phyloP scores from a whole-genome alignment of 2,329 filamentous ascomycete species.

The Epichloe sylvatica region DNA sequence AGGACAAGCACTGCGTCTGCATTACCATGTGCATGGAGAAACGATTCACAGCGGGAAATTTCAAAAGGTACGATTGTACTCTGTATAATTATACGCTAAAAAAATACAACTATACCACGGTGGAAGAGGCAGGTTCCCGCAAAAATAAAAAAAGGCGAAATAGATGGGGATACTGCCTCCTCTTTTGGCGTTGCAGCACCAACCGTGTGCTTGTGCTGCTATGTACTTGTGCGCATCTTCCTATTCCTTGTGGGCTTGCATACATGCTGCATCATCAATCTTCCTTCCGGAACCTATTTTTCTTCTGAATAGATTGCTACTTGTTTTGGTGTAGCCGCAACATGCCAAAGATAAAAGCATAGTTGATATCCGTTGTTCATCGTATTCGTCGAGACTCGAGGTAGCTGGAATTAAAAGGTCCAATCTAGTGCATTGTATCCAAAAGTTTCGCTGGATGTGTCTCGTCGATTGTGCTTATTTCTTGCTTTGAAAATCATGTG shows the following conservation, averaged over 20 bases:
- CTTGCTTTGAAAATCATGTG: not conserved
- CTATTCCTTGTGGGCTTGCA: not conserved
- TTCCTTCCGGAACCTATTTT: no score
- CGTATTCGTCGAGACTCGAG: not conserved
- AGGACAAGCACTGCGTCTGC: no score
- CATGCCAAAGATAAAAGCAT: not conserved
- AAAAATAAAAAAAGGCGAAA: no score
- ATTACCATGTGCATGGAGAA: not conserved
- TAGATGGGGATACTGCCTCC: no score
- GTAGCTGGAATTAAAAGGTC: no score
- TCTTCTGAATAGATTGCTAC: not conserved
- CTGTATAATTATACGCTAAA: conserved; percentile 12
- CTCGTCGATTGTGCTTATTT: no score
- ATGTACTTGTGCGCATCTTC: not conserved
- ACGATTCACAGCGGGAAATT: not conserved
- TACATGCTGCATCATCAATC: no score
- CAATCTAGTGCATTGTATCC: not conserved
- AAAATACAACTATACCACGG: conserved; percentile 12
- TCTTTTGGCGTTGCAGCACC: no score
- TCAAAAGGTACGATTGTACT: conserved; percentile 2
- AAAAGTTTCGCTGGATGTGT: no score
- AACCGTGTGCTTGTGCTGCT: no score
- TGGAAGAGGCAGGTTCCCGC: not conserved
- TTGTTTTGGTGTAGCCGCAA: not conserved
- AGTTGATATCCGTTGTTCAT: not conserved